Evolutionary conservation across 2,329 filamentous ascomycete species (phyloP).

Genomic region (Colletotrichum caudatum): DNA sequence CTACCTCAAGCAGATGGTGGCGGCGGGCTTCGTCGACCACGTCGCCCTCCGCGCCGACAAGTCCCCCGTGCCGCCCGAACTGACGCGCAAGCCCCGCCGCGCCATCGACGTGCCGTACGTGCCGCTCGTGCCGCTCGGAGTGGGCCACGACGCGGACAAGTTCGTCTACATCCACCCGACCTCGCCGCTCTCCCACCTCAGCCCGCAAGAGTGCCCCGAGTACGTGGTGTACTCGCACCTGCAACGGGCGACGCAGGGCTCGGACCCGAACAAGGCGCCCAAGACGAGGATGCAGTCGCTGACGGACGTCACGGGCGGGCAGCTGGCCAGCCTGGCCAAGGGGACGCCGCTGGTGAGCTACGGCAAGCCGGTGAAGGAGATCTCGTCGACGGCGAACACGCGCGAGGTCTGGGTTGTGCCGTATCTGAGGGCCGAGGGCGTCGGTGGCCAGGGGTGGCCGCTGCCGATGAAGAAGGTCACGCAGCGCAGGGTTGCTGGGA

Average conservation of each 20-base stretch:
- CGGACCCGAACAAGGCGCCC: conserved; percentile 65
- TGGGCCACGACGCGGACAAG: conserved; percentile 63
- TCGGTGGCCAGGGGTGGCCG: conserved; percentile 81
- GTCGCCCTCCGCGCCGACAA: conserved; percentile 92
- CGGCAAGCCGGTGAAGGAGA: conserved; percentile 92
- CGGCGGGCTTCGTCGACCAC: conserved; percentile 93
- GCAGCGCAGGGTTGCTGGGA: conserved; percentile 79
- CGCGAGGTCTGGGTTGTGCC: conserved; percentile 89
- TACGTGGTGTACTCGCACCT: conserved; percentile 91
- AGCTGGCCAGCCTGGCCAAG: conserved; percentile 83
- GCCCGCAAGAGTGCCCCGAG: conserved; percentile 80
- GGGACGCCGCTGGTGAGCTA: conserved; percentile 87
- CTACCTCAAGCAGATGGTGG: conserved; percentile 89
- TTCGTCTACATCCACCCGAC: conserved; percentile 90
- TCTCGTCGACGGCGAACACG: conserved; percentile 58
- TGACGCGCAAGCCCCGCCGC: conserved; percentile 77
- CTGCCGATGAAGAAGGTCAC: conserved; percentile 86
- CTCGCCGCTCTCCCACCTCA: conserved; percentile 80
- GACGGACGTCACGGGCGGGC: conserved; percentile 79
- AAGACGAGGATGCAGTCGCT: conserved; percentile 91
- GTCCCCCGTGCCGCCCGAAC: conserved; percentile 77
- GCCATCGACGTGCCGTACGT: conserved; percentile 94
- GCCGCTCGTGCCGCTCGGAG: conserved; percentile 79
- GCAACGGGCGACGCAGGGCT: conserved; percentile 72
- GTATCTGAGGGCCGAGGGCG: conserved; percentile 76